Conservation (phyloP, 129 eudicot species). For the Sambucus nigra region DNA sequence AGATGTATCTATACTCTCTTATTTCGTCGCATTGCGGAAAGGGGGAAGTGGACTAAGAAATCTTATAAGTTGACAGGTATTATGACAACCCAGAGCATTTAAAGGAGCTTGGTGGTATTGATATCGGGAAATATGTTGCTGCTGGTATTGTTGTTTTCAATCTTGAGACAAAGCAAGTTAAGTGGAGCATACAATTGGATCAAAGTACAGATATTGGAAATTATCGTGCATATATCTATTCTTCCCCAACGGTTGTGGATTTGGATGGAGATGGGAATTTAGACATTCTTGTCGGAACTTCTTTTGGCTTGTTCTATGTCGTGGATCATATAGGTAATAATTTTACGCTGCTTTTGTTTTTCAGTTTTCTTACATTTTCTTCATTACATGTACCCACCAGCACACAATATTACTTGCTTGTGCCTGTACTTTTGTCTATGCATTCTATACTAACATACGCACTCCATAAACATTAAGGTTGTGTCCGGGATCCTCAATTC, state of each 20-base stretch:
- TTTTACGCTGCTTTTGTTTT: background rate
- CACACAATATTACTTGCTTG: too few species aligned
- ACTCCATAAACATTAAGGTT: too few species aligned
- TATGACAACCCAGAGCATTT: conserved; percentile 90
- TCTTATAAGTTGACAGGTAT: conserved; percentile 79
- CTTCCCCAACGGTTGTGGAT: conserved; percentile 93
- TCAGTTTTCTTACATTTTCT: background rate
- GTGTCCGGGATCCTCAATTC: too few species aligned
- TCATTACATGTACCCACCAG: too few species aligned
- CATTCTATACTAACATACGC: too few species aligned
- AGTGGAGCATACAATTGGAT: conserved; percentile 78
- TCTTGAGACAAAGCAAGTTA: conserved; percentile 93
- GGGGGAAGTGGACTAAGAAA: background rate
- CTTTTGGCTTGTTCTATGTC: conserved; percentile 86
- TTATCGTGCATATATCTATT: conserved; percentile 83
- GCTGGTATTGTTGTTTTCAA: conserved; percentile 97
- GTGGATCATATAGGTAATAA: conserved; percentile 83
- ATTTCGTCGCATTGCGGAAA: background rate
- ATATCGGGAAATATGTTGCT: conserved; percentile 89
- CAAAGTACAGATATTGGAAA: conserved; percentile 68
- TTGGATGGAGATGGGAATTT: conserved; percentile 92
- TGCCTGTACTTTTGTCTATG: too few species aligned
- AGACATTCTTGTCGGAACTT: conserved; percentile 96
- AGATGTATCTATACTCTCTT: background rate
- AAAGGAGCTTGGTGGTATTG: conserved; percentile 91